Evolutionary conservation across 2,329 filamentous ascomycete genomes (phyloP), one percentile per base, ranked within the genome.

Genomic region (Fusarium equiseti): DNA sequence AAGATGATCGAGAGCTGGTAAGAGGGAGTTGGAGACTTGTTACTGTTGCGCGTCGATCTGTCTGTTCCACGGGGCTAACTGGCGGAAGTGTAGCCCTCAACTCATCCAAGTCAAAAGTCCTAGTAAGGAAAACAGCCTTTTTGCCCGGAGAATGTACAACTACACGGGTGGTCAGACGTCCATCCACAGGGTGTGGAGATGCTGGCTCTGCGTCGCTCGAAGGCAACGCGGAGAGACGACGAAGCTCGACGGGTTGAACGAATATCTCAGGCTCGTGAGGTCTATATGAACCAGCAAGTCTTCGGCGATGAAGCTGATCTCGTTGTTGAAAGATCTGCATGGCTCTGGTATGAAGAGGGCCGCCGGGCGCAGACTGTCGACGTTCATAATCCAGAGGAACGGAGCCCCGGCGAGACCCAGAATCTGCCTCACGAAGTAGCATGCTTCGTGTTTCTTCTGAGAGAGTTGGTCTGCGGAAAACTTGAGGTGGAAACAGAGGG

Each of bases 81-180:
- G 81, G 78, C 3, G 82, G 82, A n/a, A 87, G 78, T 1, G 83
- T 85, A 11, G 82, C 79, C 48, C 83, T 80, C 12, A 89, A 76
- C 64, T 83, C 79, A 27, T 83, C 79, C 16, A 88, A 76, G 63
- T 88, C 81, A 63, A 89, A 86, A 20, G 81, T 82, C 31, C 86
- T 82, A 68, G 83, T 81, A 20, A 90, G 79, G 1, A 84, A 70
- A 67, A 88, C 83, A 2, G 86, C 79, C 50, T 82, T 81, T 20
- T 81, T 78, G 4, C 82, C 80, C 27, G 71, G 66, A 8, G 78
- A 79, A 31, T 74, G 77, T 31, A 80, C 70, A 16, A 77, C 69
- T 10, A 76, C 76, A 9, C 74, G 72, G 6, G 77, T 73, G n/a
- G 70, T 74, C 38, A 78, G 53, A 11, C 56, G 71, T n/a, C 66